A percentile compares a stretch with the other conserved stretches of the same genome.
Evolutionary conservation across 352 stramenopile species (phyloP).

Genomic region (Phytophthora europaea): DNA sequence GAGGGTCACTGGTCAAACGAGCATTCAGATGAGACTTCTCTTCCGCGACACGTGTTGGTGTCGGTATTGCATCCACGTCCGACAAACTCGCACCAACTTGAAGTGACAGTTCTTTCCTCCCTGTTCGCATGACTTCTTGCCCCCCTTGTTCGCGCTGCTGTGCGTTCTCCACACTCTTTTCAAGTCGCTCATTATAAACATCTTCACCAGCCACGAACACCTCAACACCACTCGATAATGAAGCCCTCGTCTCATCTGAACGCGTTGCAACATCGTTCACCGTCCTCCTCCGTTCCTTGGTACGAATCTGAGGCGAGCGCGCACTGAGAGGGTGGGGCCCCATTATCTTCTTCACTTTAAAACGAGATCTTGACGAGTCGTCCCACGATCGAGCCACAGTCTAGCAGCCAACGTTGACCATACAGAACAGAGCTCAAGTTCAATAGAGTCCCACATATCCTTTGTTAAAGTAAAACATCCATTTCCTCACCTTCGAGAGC

Average conservation of each 20-base stretch:
- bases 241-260: neutral
- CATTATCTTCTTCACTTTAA: slow-evolving; percentile 25
- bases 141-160: neutral
- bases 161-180: neutral
- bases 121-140: neutral
- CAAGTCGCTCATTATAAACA: neutral
- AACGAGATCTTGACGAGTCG: slow-evolving; percentile 6
- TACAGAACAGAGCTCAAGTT: neutral
- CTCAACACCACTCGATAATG: slow-evolving; percentile 7
- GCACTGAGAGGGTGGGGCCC: slow-evolving; percentile 14
- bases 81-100: neutral
- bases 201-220: neutral
- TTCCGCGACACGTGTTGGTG: neutral
- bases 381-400: slow-evolving; percentile 11
- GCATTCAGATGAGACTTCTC: neutral
- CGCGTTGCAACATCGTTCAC: neutral
- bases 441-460: no score
- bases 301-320: slow-evolving; percentile 24
- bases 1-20: neutral
- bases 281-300: neutral
- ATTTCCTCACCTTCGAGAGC: slow-evolving; percentile 36
- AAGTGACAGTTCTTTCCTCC: neutral
- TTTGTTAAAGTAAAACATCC: neutral
- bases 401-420: slow-evolving; percentile 3
- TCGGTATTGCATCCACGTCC: neutral